These are phyloP conservation scores for Paramecium caudatum DNA, from an alignment of 73 alveolate genomes.

Conservation along the genomic window DNA sequence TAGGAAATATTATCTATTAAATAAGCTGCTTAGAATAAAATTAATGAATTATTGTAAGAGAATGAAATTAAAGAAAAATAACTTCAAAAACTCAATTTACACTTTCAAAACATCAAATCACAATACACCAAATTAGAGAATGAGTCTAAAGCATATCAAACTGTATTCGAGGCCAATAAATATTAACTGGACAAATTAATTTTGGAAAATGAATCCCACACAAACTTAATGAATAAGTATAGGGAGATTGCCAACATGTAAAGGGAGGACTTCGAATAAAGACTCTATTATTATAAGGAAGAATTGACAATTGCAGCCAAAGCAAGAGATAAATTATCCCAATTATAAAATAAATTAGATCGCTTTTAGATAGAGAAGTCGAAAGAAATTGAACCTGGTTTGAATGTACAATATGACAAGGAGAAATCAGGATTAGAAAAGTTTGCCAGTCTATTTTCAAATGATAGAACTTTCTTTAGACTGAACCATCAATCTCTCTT, in stretches of 20 bases:
- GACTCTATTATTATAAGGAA: neutral
- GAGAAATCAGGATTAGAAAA: slow-evolving; percentile 59
- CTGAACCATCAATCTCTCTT: neutral
- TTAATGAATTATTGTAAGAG: slow-evolving; percentile 19
- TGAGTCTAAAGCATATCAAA: slow-evolving; percentile 60
- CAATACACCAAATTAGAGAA: slow-evolving; percentile 42
- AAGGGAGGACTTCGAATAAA: slow-evolving; percentile 31
- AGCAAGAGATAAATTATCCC: slow-evolving; percentile 48
- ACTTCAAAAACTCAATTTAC: slow-evolving; percentile 46
- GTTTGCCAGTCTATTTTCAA: slow-evolving; percentile 31
- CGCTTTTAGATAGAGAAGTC: slow-evolving; percentile 42
- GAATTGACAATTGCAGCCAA: slow-evolving; percentile 36
- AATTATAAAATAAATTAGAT: slow-evolving; percentile 45
- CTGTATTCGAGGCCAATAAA: slow-evolving; percentile 47
- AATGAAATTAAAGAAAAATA: slow-evolving; percentile 54
- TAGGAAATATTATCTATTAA: neutral
- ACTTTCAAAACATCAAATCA: slow-evolving; percentile 30
- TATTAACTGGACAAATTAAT: slow-evolving; percentile 40
- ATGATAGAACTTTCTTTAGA: slow-evolving; percentile 60
- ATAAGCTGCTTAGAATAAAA: slow-evolving; percentile 8
- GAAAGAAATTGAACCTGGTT: slow-evolving; percentile 39
- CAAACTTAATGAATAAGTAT: slow-evolving; percentile 45
- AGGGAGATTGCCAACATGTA: slow-evolving; percentile 56
- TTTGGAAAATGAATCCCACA: neutral
- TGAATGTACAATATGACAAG: neutral